A percentile compares a stretch with the other conserved stretches of the same genome.
These are phyloP conservation scores for Teratosphaeria destructans DNA, from an alignment of 2,329 filamentous ascomycete species.

Conservation along the genomic window DNA sequence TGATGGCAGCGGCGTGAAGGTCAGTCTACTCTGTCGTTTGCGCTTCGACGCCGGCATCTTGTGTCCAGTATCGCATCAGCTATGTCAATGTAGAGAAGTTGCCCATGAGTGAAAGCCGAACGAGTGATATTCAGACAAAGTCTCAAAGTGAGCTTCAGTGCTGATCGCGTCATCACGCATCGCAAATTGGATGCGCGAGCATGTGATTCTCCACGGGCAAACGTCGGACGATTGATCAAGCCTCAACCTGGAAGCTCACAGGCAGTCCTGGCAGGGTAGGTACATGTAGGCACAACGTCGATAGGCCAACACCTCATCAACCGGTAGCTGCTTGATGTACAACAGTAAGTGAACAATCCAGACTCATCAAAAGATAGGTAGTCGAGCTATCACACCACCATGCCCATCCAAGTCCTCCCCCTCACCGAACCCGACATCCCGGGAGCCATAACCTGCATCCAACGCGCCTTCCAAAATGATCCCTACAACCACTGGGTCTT, in stretches of 20 bases:
- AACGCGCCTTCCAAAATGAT: constrained; percentile 55
- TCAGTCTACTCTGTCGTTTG: constrained; percentile 32
- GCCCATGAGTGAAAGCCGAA: background rate
- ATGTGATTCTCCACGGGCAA: background rate
- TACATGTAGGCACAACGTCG: background rate
- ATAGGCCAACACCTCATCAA: background rate
- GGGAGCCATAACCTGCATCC: constrained; percentile 54
- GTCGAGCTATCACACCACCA: background rate
- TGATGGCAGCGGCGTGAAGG: constrained; percentile 33
- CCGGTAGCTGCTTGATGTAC: background rate
- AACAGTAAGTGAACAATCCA: background rate
- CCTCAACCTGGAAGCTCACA: background rate
- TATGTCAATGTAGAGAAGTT: background rate
- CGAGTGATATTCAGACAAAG: background rate
- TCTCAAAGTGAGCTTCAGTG: background rate
- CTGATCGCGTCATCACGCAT: background rate
- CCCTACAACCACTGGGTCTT: constrained; percentile 56
- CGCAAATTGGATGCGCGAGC: background rate
- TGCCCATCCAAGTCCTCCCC: constrained; percentile 42
- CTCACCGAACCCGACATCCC: constrained; percentile 52
- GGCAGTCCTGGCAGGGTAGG: too few relatives aligned
- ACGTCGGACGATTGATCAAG: background rate
- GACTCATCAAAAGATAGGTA: background rate
- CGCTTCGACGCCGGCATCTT: constrained; percentile 6
- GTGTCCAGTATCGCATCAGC: too few relatives aligned